A percentile compares a stretch with the other conserved stretches of the same genome.
phyloP scores from a whole-genome alignment of 768 basidiomycete species.

The Boletus huronensis region DNA sequence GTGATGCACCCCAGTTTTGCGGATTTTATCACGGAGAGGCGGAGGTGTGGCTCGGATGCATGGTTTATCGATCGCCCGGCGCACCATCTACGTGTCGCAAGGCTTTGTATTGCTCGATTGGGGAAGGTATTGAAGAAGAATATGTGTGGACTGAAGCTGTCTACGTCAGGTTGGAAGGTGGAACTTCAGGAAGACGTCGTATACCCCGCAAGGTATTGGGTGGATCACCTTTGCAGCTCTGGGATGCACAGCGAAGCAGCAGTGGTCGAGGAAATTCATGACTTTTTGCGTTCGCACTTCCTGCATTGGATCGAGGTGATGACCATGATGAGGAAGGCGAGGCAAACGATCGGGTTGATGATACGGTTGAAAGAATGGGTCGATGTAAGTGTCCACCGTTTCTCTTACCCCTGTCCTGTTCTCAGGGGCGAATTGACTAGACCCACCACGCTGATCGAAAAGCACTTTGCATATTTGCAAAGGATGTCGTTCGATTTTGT shows the following conservation, averaged over 20 bases:
- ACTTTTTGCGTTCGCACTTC: slow-evolving; percentile 25
- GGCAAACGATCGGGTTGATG: slow-evolving; percentile 30
- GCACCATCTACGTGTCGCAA: slow-evolving; percentile 23
- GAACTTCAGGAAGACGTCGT: slow-evolving; percentile 25
- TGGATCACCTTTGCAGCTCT: slow-evolving; percentile 28
- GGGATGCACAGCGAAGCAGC: not conserved
- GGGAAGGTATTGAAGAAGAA: slow-evolving; percentile 23
- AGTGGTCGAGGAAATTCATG: slow-evolving; percentile 14
- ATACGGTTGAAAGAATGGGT: slow-evolving; percentile 27
- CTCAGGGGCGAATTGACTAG: slow-evolving; percentile 9
- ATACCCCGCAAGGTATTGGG: slow-evolving; percentile 28
- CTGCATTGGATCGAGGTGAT: slow-evolving; percentile 35
- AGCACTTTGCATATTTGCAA: slow-evolving; percentile 18
- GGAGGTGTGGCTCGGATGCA: slow-evolving; percentile 26
- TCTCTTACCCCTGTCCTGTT: not conserved
- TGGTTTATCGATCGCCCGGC: slow-evolving; percentile 29
- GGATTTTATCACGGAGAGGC: slow-evolving; percentile 32
- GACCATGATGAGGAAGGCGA: slow-evolving; percentile 29
- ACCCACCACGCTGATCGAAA: slow-evolving; percentile 9
- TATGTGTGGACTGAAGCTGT: slow-evolving; percentile 21
- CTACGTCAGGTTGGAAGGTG: slow-evolving; percentile 11
- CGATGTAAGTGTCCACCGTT: slow-evolving; percentile 12
- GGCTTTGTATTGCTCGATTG: slow-evolving; percentile 23
- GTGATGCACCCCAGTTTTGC: slow-evolving; percentile 34
- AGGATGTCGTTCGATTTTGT: slow-evolving; percentile 31